A percentile compares a stretch with the other conserved stretches of the same genome.
Evolutionary conservation across 345 rosid species (phyloP).

Genomic region (Durio zibethinus): DNA sequence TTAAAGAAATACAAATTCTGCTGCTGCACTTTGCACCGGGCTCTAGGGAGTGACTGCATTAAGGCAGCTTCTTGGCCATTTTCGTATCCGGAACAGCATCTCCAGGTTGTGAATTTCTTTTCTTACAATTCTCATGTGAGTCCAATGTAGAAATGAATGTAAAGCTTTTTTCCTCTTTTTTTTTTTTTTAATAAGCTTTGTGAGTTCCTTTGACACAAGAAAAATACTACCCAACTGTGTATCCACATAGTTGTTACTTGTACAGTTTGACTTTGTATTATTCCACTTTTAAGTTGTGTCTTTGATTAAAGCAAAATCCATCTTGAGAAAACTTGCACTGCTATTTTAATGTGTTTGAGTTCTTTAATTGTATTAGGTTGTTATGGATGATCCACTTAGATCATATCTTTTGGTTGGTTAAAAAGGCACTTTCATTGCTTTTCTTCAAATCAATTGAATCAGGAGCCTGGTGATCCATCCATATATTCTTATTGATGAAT

Average conservation of each 20-base stretch:
- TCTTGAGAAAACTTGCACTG: neutral
- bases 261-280: neutral
- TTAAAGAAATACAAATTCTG: constrained; percentile 4
- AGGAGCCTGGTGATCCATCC: neutral
- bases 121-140: constrained; percentile 16
- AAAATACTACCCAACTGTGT: constrained; percentile 26
- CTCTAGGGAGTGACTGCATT: neutral
- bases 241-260: constrained; percentile 14
- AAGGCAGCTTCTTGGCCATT: constrained; percentile 18
- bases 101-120: constrained; percentile 18
- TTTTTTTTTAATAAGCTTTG: constrained; percentile 10
- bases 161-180: constrained; percentile 20
- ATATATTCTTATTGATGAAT: neutral
- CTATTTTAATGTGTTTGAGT: neutral
- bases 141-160: constrained; percentile 32
- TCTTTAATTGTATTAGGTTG: neutral
- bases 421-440: neutral
- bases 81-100: neutral
- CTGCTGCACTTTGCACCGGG: neutral
- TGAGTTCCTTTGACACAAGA: constrained; percentile 22
- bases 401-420: neutral
- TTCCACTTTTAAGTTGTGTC: neutral
- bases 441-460: neutral
- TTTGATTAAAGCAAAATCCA: constrained; percentile 10
- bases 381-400: neutral